phyloP scores from a whole-genome alignment of 306 rosid genomes.

The Crotalaria pallida region DNA sequence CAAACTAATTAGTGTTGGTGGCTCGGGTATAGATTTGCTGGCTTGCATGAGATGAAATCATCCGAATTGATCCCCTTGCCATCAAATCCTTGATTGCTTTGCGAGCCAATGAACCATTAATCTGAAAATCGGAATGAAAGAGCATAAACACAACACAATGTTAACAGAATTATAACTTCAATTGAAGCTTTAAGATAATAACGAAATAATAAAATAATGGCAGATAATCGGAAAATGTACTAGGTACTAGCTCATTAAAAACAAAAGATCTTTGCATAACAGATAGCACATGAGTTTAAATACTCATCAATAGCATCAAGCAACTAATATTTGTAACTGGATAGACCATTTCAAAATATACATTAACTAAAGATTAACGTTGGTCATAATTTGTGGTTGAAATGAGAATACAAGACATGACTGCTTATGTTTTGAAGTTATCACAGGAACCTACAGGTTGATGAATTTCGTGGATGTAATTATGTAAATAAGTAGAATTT shows the following conservation, averaged over 20 bases:
- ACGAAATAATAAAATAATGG: background rate
- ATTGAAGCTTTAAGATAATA: background rate
- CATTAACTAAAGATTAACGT: background rate
- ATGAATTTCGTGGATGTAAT: background rate
- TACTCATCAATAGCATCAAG: background rate
- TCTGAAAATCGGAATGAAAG: background rate
- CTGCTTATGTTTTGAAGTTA: background rate
- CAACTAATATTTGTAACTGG: background rate
- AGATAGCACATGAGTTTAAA: background rate
- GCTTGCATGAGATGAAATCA: constrained; percentile 15
- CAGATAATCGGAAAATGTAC: background rate
- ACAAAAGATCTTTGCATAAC: background rate
- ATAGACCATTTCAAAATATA: background rate
- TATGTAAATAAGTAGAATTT: background rate
- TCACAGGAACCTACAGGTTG: background rate
- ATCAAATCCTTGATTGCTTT: constrained; percentile 14
- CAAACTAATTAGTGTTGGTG: background rate
- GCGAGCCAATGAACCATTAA: constrained; percentile 26
- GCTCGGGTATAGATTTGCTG: constrained; percentile 21
- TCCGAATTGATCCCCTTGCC: constrained; percentile 19
- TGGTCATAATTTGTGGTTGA: background rate
- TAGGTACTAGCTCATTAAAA: background rate
- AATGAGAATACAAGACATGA: background rate
- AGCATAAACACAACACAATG: background rate
- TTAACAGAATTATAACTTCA: background rate